Conservation (phyloP, 75 land plant species). For the Pinus tabuliformis region DNA sequence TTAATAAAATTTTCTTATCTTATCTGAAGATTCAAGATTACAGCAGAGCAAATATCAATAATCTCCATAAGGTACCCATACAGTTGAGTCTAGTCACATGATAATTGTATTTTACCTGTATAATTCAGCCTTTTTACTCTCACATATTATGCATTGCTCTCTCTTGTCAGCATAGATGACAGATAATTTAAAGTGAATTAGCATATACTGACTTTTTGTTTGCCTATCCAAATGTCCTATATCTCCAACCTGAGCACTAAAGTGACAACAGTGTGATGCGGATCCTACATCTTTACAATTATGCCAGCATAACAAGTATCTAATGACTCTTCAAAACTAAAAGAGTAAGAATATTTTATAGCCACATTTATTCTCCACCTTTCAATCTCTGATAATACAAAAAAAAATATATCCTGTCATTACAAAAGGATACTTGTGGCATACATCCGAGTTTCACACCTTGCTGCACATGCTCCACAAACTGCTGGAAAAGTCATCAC, state of each 20-base stretch:
- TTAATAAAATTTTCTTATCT: too few relatives aligned
- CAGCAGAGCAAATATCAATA: too few relatives aligned
- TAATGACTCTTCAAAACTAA: not conserved
- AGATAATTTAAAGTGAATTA: too few relatives aligned
- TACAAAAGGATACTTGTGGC: conserved; percentile 82
- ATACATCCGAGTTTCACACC: conserved; percentile 87
- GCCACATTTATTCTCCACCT: not conserved
- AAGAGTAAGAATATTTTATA: not conserved
- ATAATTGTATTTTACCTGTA: too few relatives aligned
- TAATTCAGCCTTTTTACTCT: too few relatives aligned
- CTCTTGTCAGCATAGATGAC: too few relatives aligned
- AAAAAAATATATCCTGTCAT: not conserved
- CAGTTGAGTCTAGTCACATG: too few relatives aligned
- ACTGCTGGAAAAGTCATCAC: conserved; percentile 94
- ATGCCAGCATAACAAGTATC: not conserved
- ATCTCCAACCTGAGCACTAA: not conserved
- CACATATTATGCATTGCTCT: too few relatives aligned
- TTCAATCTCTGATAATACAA: not conserved
- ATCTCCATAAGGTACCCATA: too few relatives aligned
- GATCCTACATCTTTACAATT: not conserved
- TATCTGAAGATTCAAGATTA: too few relatives aligned
- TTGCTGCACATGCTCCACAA: conserved; percentile 89
- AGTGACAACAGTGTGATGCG: not conserved
- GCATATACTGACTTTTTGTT: too few relatives aligned
- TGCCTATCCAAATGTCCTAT: not conserved